These are phyloP conservation scores for Graphiopsis chlorocephala DNA, from an alignment of 2,329 filamentous ascomycete species.

Conservation along the genomic window DNA sequence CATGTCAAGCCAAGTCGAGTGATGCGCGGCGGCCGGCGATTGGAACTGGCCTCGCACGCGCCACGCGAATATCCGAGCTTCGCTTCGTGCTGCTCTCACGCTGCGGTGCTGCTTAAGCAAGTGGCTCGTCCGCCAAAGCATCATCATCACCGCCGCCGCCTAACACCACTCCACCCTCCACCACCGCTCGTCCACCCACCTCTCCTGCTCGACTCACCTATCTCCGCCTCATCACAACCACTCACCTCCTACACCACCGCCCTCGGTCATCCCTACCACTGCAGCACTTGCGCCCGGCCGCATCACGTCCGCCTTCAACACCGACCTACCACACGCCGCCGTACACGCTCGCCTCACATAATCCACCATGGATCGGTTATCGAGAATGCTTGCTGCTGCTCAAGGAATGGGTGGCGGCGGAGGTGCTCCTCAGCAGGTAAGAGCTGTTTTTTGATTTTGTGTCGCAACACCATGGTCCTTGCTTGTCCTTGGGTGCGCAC, in stretches of 20 bases:
- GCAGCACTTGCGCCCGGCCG: slow-evolving; percentile 4
- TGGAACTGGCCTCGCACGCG: neutral
- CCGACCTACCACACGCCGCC: slow-evolving; percentile 7
- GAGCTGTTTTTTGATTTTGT: slow-evolving; percentile 25
- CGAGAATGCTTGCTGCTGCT: slow-evolving; percentile 77
- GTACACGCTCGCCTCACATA: slow-evolving; percentile 18
- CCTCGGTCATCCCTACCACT: neutral
- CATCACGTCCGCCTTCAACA: neutral
- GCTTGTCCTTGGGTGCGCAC: neutral
- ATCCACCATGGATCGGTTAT: slow-evolving; percentile 79
- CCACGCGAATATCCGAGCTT: neutral
- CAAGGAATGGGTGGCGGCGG: slow-evolving; percentile 65
- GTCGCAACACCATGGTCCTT: neutral
- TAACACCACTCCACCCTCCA: neutral
- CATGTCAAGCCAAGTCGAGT: slow-evolving; percentile 1
- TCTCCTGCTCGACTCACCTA: neutral
- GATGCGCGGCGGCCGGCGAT: neutral
- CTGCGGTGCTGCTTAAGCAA: neutral
- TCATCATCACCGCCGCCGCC: slow-evolving; percentile 8
- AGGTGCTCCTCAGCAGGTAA: slow-evolving; percentile 63
- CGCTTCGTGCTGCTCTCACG: neutral
- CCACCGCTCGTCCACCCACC: slow-evolving; percentile 16
- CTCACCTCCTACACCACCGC: neutral
- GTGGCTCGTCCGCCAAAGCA: slow-evolving; percentile 1
- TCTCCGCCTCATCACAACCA: neutral